Percentiles rank a stretch among this genome's conserved stretches.
These are phyloP conservation scores for Mycosphaerelloides madeirae DNA, from an alignment of 2,329 filamentous ascomycete species.

Conservation along the genomic window DNA sequence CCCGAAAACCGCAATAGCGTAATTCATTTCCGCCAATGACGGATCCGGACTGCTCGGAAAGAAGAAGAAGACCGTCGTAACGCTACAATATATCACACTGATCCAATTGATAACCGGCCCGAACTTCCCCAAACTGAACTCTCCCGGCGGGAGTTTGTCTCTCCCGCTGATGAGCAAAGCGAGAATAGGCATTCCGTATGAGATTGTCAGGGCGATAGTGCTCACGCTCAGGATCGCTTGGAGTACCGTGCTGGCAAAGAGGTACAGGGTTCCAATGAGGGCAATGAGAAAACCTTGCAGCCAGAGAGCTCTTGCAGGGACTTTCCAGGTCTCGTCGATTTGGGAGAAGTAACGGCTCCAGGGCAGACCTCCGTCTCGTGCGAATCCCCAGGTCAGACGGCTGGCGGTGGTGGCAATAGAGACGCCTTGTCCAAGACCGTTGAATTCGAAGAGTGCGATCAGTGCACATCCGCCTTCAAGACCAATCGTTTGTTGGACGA, in stretches of 20 bases:
- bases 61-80: conserved; percentile 55
- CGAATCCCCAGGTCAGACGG: conserved; percentile 27
- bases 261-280: conserved; percentile 48
- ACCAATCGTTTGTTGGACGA: conserved; percentile 51
- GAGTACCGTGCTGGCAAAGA: conserved; percentile 38
- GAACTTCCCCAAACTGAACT: conserved; percentile 43
- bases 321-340: conserved; percentile 48
- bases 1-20: conserved; percentile 54
- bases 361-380: conserved; percentile 25
- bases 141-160: conserved; percentile 46
- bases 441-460: conserved; percentile 52
- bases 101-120: conserved; percentile 34
- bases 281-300: conserved; percentile 46
- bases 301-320: conserved; percentile 51
- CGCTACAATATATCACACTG: conserved; percentile 48
- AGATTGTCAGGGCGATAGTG: conserved; percentile 40
- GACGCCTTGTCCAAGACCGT: conserved; percentile 51
- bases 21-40: conserved; percentile 51
- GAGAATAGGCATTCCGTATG: conserved; percentile 38
- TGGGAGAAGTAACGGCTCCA: conserved; percentile 29
- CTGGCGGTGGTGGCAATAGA: conserved; percentile 43
- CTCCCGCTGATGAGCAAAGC: conserved; percentile 45
- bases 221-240: conserved; percentile 41
- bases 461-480: conserved; percentile 43
- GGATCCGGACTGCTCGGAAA: conserved; percentile 48